These are phyloP conservation scores for Coelastrella sp. DNA, from an alignment of 139 green algal genomes.

Conservation along the genomic window DNA sequence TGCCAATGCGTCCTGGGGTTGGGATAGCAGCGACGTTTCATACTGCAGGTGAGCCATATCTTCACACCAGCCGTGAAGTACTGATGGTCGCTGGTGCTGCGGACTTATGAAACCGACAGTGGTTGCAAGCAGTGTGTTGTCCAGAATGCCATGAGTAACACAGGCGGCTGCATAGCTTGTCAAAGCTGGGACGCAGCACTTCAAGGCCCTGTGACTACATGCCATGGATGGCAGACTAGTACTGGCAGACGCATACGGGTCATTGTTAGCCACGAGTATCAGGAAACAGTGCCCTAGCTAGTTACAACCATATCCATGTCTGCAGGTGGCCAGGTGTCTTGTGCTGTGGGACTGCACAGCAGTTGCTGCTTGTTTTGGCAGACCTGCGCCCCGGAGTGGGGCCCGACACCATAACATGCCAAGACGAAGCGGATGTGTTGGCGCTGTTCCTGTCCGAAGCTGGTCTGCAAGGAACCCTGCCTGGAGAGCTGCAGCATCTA, in stretches of 20 bases:
- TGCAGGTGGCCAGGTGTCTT: conserved; percentile 13
- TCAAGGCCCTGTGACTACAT: too few relatives aligned
- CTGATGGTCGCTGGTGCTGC: too few relatives aligned
- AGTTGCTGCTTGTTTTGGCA: not conserved
- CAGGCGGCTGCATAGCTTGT: too few relatives aligned
- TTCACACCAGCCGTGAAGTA: not conserved
- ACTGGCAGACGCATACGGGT: too few relatives aligned
- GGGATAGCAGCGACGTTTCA: not conserved
- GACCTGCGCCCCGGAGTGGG: not conserved
- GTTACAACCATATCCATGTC: not conserved
- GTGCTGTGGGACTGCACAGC: not conserved
- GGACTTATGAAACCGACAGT: too few relatives aligned
- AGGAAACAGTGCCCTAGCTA: too few relatives aligned
- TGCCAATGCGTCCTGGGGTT: not conserved
- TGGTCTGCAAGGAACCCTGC: not conserved
- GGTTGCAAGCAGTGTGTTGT: too few relatives aligned
- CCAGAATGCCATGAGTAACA: too few relatives aligned
- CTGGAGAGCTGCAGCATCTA: not conserved
- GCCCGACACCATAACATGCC: not conserved
- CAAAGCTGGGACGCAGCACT: too few relatives aligned
- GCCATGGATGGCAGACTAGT: too few relatives aligned
- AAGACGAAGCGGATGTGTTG: not conserved
- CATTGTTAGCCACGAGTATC: too few relatives aligned
- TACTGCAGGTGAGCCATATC: conserved; percentile 20
- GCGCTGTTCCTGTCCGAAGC: not conserved